phyloP scores from a whole-genome alignment of 2,329 filamentous ascomycete genomes.

The Zymoseptoria tritici region DNA sequence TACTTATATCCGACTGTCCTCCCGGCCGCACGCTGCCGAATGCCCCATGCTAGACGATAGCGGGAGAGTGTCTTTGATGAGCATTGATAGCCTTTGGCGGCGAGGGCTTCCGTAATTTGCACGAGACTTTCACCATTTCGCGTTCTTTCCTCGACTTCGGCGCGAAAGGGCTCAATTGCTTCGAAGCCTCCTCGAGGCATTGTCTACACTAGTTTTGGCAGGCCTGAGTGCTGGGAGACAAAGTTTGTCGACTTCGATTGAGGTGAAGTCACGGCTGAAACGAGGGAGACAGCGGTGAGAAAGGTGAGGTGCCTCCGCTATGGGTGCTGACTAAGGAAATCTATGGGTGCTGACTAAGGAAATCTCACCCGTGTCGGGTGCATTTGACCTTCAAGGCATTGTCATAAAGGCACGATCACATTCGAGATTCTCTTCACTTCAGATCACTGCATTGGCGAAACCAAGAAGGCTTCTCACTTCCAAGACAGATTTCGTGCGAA shows the following conservation, averaged over 20 bases:
- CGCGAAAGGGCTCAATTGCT: slow-evolving; percentile 11
- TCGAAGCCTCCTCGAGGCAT: not conserved
- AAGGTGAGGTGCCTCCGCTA: not conserved
- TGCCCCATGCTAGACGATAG: slow-evolving; percentile 20
- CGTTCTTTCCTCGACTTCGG: slow-evolving; percentile 17
- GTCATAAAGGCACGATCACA: no score
- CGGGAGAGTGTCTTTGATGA: slow-evolving; percentile 19
- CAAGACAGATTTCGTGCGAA: no score
- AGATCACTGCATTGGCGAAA: no score
- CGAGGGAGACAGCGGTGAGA: not conserved
- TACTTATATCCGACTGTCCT: slow-evolving; percentile 4
- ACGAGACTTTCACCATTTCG: slow-evolving; percentile 18
- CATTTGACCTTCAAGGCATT: no score
- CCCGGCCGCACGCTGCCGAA: slow-evolving; percentile 15
- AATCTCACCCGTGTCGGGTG: no score
- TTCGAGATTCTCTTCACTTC: no score
- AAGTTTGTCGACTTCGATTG: not conserved
- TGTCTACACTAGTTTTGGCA: not conserved
- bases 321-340: no score
- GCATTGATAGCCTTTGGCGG: slow-evolving; percentile 14
- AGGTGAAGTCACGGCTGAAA: not conserved
- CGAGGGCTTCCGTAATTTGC: slow-evolving; percentile 18
- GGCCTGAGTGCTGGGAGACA: not conserved
- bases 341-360: not conserved
- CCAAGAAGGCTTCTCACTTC: no score